Percentiles rank a stretch among this genome's conserved stretches.
Conservation (phyloP, 495 filamentous ascomycete genomes). For the Talaromyces trachyspermus region DNA sequence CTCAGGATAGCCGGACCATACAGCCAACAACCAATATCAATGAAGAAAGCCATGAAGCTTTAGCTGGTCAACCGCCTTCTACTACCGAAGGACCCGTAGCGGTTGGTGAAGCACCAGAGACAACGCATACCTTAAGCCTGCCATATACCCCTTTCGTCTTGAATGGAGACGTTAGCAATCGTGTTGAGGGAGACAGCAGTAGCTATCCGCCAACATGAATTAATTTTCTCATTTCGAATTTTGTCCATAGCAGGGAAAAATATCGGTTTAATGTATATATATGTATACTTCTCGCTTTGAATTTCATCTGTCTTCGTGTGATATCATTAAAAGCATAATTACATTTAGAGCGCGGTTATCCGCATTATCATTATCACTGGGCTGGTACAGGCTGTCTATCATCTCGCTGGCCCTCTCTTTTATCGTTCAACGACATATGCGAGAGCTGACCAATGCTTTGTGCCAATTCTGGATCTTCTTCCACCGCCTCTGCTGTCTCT, state of each 20-base stretch:
- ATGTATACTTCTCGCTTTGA: too few relatives aligned
- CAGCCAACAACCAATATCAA: background rate
- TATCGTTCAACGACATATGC: constrained; percentile 38
- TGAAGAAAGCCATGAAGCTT: constrained; percentile 7
- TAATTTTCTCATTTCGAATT: background rate
- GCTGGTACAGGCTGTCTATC: constrained; percentile 5
- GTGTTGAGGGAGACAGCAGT: background rate
- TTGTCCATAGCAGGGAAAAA: too few relatives aligned
- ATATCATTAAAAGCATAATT: background rate
- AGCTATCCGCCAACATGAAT: background rate
- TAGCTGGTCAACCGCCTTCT: too few relatives aligned
- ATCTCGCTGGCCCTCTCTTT: constrained; percentile 15
- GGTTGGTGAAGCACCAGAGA: background rate
- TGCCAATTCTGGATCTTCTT: constrained; percentile 27
- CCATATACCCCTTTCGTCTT: background rate
- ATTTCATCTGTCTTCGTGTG: too few relatives aligned
- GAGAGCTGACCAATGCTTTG: constrained; percentile 34
- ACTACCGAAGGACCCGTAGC: constrained; percentile 1
- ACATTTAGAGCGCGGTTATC: background rate
- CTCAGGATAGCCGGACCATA: constrained; percentile 11
- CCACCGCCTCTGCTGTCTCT: constrained; percentile 7
- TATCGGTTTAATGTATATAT: too few relatives aligned
- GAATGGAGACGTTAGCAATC: background rate
- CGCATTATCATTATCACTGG: constrained; percentile 1
- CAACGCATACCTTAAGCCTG: background rate